These are phyloP conservation scores for Hericium rajendrae DNA, from an alignment of 768 basidiomycete species.

Conservation along the genomic window DNA sequence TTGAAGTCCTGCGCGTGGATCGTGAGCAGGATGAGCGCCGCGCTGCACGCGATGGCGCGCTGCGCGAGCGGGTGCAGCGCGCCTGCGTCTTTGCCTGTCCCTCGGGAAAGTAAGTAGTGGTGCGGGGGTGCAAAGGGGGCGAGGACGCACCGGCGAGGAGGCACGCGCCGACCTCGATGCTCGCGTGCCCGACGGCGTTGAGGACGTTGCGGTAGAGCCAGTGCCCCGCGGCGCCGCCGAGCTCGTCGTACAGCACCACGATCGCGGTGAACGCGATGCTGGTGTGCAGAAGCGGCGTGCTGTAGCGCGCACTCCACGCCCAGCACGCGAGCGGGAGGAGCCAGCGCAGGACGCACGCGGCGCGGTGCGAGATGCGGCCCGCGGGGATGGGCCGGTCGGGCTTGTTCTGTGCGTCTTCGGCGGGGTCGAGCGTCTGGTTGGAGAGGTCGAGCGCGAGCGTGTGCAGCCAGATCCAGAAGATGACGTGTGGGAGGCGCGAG, in stretches of 20 bases:
- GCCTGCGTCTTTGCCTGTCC: not conserved
- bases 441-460: conserved; percentile 22
- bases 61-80: not conserved
- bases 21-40: conserved; percentile 17
- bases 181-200: conserved; percentile 27
- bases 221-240: conserved; percentile 12
- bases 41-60: conserved; percentile 5
- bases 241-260: conserved; percentile 20
- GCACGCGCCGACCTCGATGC: conserved; percentile 28
- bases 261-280: conserved; percentile 13
- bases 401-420: conserved; percentile 23
- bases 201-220: conserved; percentile 28
- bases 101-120: no score
- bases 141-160: not conserved
- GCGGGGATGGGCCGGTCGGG: conserved; percentile 24
- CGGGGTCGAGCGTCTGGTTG: conserved; percentile 20
- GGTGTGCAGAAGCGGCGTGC: conserved; percentile 7
- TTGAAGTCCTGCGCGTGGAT: conserved; percentile 20
- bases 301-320: conserved; percentile 14
- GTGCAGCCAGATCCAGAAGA: conserved; percentile 25
- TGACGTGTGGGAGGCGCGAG: conserved; percentile 3
- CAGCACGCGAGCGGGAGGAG: conserved; percentile 18
- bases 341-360: conserved; percentile 21
- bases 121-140: not conserved
- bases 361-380: conserved; percentile 16